These are phyloP conservation scores for Thymus mandschuricus DNA, from an alignment of 257 asterid genomes.

Conservation along the genomic window DNA sequence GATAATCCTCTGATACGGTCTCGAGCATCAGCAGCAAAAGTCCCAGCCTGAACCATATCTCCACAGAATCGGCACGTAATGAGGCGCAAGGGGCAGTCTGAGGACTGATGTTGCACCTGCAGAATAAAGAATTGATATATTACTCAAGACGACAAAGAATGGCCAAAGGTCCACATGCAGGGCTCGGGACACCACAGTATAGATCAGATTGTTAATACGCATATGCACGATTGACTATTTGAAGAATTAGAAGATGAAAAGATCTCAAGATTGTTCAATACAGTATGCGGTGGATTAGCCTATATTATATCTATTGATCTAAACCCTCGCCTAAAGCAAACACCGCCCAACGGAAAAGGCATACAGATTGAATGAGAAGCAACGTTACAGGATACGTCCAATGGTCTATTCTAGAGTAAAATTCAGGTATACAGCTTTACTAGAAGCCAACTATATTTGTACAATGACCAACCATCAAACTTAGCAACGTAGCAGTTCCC, in stretches of 20 bases:
- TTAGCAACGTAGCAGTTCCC: background rate
- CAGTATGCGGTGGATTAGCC: background rate
- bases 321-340: background rate
- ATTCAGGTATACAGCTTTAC: constrained; percentile 7
- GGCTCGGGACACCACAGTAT: background rate
- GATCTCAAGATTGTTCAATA: too few species aligned
- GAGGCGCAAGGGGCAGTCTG: constrained; percentile 74
- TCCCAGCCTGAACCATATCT: constrained; percentile 97
- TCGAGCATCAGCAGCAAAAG: constrained; percentile 69
- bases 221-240: too few species aligned
- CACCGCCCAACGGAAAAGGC: background rate
- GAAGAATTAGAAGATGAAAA: too few species aligned
- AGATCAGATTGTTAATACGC: too few species aligned
- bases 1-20: constrained; percentile 86
- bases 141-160: constrained; percentile 7
- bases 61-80: constrained; percentile 91
- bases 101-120: constrained; percentile 89
- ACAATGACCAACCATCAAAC: background rate
- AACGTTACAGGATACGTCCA: background rate
- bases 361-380: background rate
- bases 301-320: background rate
- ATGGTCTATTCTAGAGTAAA: background rate
- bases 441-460: background rate
- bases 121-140: background rate
- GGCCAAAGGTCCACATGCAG: background rate